These are phyloP conservation scores for Termitomyces sp. DNA, from an alignment of 768 basidiomycete genomes.

Conservation along the genomic window DNA sequence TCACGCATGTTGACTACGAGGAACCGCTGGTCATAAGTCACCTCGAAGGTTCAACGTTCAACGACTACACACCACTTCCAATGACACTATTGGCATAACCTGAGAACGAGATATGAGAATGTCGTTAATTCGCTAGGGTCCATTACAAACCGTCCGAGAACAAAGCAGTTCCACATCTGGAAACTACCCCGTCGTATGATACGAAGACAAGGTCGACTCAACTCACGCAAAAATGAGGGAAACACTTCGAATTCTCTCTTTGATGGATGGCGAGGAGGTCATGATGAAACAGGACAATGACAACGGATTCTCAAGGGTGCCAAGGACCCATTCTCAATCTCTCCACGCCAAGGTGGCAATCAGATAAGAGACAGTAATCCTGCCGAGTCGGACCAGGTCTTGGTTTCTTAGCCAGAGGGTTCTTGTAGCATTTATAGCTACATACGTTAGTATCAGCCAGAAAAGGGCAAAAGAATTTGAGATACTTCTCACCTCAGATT, in stretches of 20 bases:
- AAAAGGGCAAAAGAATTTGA: too few relatives aligned
- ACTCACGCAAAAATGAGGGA: slow-evolving; percentile 9
- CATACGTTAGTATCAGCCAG: too few relatives aligned
- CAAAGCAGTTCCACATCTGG: slow-evolving; percentile 76
- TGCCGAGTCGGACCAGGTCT: too few relatives aligned
- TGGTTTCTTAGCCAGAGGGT: too few relatives aligned
- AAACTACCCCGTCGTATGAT: not conserved
- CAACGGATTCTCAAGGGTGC: not conserved
- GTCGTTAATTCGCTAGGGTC: not conserved
- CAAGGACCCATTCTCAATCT: not conserved
- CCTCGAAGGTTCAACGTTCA: not conserved
- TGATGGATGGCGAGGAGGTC: not conserved
- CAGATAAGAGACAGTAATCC: not conserved
- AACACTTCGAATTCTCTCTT: not conserved
- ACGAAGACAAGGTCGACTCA: not conserved
- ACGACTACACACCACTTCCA: slow-evolving; percentile 50
- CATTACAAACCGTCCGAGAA: slow-evolving; percentile 66
- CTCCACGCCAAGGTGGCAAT: not conserved
- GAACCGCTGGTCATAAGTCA: not conserved
- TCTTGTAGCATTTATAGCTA: too few relatives aligned
- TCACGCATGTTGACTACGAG: slow-evolving; percentile 57
- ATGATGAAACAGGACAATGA: not conserved
- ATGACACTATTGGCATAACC: slow-evolving; percentile 81
- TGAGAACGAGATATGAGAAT: slow-evolving; percentile 17
- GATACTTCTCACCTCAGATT: too few relatives aligned